Evolutionary conservation across 345 rosid genomes (phyloP).

Genomic region (Firmiana major): DNA sequence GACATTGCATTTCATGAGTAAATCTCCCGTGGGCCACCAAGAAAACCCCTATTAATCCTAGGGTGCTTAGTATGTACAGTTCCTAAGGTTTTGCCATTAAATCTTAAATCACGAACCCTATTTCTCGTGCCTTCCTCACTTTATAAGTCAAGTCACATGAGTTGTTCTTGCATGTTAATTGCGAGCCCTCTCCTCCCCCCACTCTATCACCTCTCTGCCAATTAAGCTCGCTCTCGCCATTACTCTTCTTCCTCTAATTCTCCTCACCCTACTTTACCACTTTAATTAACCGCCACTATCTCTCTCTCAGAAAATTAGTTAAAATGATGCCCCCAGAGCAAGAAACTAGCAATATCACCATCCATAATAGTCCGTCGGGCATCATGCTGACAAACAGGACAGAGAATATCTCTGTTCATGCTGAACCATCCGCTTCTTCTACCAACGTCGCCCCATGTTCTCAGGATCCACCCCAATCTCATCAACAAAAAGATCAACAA

Average conservation of each 20-base stretch:
- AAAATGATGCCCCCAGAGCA: constrained; percentile 63
- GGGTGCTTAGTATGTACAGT: not conserved
- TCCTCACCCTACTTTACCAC: not conserved
- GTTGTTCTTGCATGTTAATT: constrained; percentile 33
- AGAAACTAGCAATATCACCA: constrained; percentile 32
- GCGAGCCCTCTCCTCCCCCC: not conserved
- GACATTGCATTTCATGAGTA: not conserved
- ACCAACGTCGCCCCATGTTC: constrained; percentile 36
- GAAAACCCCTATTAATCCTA: not conserved
- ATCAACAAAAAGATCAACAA: constrained; percentile 20
- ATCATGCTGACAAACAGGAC: constrained; percentile 26
- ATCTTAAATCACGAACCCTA: constrained; percentile 12
- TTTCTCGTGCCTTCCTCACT: constrained; percentile 42
- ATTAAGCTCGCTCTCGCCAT: too few relatives aligned
- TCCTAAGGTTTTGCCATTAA: not conserved
- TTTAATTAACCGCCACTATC: too few relatives aligned
- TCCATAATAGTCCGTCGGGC: constrained; percentile 19
- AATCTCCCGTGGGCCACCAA: constrained; percentile 15
- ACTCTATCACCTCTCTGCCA: too few relatives aligned
- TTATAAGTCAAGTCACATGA: constrained; percentile 28
- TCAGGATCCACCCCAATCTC: constrained; percentile 18
- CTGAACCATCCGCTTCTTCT: constrained; percentile 42
- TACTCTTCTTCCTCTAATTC: not conserved
- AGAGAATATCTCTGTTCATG: constrained; percentile 43
- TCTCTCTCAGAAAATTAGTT: not conserved